A percentile compares a stretch with the other conserved stretches of the same genome.
Conservation (phyloP, 2,329 filamentous ascomycete genomes). For the Myriosclerotinia duriaeana region DNA sequence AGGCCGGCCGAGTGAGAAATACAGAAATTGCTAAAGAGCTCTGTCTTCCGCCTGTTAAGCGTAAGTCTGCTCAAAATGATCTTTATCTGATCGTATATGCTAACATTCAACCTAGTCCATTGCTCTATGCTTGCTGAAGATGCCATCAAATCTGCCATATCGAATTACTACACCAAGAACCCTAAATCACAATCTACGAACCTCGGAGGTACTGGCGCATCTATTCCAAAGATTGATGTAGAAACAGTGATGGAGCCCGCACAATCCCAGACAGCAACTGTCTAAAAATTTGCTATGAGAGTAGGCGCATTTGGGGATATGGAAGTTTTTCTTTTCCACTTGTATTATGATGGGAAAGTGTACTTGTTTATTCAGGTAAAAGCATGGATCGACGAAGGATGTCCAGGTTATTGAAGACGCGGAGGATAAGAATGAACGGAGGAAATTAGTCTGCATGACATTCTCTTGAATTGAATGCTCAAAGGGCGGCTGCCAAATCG, state of each 20-base stretch:
- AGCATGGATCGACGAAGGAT: slow-evolving; percentile 8
- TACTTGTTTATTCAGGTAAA: slow-evolving; percentile 12
- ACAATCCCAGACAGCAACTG: slow-evolving; percentile 33
- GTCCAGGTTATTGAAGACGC: neutral
- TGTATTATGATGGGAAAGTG: slow-evolving; percentile 18
- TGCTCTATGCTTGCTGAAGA: slow-evolving; percentile 93
- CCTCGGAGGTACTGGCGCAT: slow-evolving; percentile 70
- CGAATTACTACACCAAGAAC: slow-evolving; percentile 90
- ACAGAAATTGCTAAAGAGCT: slow-evolving; percentile 98
- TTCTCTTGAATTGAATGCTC: neutral
- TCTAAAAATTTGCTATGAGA: slow-evolving; percentile 15
- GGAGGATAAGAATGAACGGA: neutral
- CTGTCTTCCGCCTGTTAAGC: slow-evolving; percentile 82
- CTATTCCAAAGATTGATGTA: slow-evolving; percentile 65
- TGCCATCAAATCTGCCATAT: slow-evolving; percentile 88
- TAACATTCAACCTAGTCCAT: slow-evolving; percentile 59
- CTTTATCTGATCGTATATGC: slow-evolving; percentile 23
- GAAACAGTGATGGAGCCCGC: slow-evolving; percentile 52
- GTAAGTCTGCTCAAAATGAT: slow-evolving; percentile 52
- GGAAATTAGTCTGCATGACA: neutral
- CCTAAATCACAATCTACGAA: slow-evolving; percentile 72
- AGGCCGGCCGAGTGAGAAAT: slow-evolving; percentile 90
- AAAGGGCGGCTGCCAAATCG: neutral
- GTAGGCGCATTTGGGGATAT: slow-evolving; percentile 14
- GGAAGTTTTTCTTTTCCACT: slow-evolving; percentile 6